Conservation (phyloP, 495 filamentous ascomycete genomes). For the Parachaetomium inaequale region DNA sequence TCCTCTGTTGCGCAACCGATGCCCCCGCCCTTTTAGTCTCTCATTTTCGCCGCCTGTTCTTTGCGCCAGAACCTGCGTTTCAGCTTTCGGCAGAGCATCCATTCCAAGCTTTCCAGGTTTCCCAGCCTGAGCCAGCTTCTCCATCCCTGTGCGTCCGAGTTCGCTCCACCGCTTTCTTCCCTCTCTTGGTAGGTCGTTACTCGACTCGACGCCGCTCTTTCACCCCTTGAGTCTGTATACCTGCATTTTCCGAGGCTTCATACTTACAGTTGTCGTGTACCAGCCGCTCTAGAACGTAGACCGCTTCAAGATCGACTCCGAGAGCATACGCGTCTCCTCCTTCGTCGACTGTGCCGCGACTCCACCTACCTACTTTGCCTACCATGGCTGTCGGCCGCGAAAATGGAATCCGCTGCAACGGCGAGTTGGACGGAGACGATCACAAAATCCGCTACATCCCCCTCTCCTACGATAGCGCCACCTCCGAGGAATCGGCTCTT, state of each 20-base stretch:
- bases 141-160: neutral
- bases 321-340: neutral
- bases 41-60: neutral
- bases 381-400: slow-evolving; percentile 30
- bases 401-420: slow-evolving; percentile 26
- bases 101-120: too few relatives aligned
- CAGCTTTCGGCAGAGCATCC: neutral
- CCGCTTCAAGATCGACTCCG: neutral
- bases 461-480: slow-evolving; percentile 68
- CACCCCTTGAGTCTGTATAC: neutral
- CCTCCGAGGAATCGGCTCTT: slow-evolving; percentile 71
- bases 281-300: neutral
- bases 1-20: neutral
- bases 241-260: neutral
- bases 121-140: too few relatives aligned
- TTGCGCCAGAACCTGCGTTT: neutral
- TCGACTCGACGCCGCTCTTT: neutral
- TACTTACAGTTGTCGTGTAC: neutral
- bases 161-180: slow-evolving; percentile 3
- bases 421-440: slow-evolving; percentile 24
- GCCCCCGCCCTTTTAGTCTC: neutral
- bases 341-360: neutral
- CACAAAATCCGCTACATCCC: slow-evolving; percentile 57
- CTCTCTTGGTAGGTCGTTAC: neutral
- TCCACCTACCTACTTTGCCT: slow-evolving; percentile 18